Evolutionary conservation across 2,329 filamentous ascomycete species (phyloP).

Genomic region (Xylariales sp.): DNA sequence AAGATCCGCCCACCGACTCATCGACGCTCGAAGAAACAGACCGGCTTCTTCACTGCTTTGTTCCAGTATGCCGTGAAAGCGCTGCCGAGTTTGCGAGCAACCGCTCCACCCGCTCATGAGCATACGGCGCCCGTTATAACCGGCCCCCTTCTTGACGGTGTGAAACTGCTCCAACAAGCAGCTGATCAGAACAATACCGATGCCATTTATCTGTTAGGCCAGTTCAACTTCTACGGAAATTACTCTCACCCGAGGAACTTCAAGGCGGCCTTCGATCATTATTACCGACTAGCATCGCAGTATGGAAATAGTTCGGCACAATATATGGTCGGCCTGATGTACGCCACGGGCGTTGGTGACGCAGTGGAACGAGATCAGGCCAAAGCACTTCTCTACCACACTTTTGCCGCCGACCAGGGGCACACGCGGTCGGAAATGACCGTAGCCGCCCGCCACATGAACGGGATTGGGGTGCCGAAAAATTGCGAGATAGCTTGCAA

Average conservation of each 20-base stretch:
- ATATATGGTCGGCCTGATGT: slow-evolving; percentile 95
- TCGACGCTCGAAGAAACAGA: slow-evolving; percentile 57
- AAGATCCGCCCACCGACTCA: slow-evolving; percentile 61
- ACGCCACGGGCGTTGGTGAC: slow-evolving; percentile 89
- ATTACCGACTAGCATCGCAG: slow-evolving; percentile 78
- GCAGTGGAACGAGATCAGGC: slow-evolving; percentile 88
- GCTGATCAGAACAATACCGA: slow-evolving; percentile 75
- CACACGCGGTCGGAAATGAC: slow-evolving; percentile 94
- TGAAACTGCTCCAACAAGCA: slow-evolving; percentile 64
- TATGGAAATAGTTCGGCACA: slow-evolving; percentile 92
- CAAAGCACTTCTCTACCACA: slow-evolving; percentile 92
- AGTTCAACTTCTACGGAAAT: slow-evolving; percentile 98
- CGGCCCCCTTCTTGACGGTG: slow-evolving; percentile 62
- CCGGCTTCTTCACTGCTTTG: slow-evolving; percentile 57
- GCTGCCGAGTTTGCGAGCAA: slow-evolving; percentile 62
- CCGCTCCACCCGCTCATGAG: slow-evolving; percentile 56
- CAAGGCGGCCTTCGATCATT: slow-evolving; percentile 80
- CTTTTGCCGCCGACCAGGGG: slow-evolving; percentile 86
- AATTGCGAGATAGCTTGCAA: slow-evolving; percentile 86
- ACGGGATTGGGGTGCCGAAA: slow-evolving; percentile 85
- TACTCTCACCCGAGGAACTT: slow-evolving; percentile 89
- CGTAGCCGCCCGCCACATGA: slow-evolving; percentile 84
- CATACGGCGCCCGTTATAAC: slow-evolving; percentile 52
- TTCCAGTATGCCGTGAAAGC: slow-evolving; percentile 60
- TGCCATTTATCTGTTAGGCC: slow-evolving; percentile 87